Evolutionary conservation across 2,329 filamentous ascomycete species (phyloP).

Genomic region (Diaporthe sp.): DNA sequence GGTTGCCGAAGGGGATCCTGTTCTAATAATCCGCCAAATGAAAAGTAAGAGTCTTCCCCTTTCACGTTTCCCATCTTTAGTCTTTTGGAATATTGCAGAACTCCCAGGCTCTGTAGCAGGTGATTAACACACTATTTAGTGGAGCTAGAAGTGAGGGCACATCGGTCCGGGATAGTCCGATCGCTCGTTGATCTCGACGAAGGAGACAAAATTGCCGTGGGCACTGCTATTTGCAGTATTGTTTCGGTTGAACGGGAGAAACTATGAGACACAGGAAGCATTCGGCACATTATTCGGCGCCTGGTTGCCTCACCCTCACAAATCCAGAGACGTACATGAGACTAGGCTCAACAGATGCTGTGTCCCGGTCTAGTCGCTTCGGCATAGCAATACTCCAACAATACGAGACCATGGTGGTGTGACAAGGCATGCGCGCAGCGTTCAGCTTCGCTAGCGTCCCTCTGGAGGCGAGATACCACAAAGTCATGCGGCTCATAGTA

Average conservation of each 20-base stretch:
- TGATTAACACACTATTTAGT: slow-evolving; percentile 46
- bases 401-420: slow-evolving; percentile 26
- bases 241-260: slow-evolving; percentile 26
- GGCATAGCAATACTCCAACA: slow-evolving; percentile 28
- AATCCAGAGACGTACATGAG: neutral
- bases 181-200: slow-evolving; percentile 69
- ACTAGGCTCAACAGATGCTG: slow-evolving; percentile 7
- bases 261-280: slow-evolving; percentile 10
- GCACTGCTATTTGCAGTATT: slow-evolving; percentile 57
- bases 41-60: slow-evolving; percentile 57
- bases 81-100: too few species aligned
- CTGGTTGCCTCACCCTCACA: slow-evolving; percentile 7
- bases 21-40: slow-evolving; percentile 75
- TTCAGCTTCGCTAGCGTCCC: slow-evolving; percentile 14
- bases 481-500: slow-evolving; percentile 5
- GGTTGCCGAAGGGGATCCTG: slow-evolving; percentile 63
- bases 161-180: slow-evolving; percentile 59
- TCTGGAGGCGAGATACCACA: slow-evolving; percentile 19
- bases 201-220: slow-evolving; percentile 68
- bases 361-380: slow-evolving; percentile 21
- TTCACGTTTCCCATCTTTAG: too few species aligned
- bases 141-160: slow-evolving; percentile 73
- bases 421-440: slow-evolving; percentile 18
- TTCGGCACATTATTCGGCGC: neutral
- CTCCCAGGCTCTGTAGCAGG: too few species aligned